phyloP scores from a whole-genome alignment of 2,329 filamentous ascomycete species.

The Periglandula ipomoeae region DNA sequence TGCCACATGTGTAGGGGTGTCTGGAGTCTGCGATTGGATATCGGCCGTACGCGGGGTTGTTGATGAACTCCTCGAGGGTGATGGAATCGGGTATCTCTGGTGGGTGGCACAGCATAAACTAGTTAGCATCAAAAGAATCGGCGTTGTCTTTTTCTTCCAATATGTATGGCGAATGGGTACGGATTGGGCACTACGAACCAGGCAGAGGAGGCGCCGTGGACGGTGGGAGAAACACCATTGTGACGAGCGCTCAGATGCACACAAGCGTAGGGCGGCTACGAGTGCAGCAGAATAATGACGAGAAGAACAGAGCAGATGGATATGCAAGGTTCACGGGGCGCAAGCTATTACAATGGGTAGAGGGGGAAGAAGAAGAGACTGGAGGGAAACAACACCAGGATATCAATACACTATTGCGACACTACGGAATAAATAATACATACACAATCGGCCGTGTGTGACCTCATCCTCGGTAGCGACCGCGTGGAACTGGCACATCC shows the following conservation, averaged over 20 bases:
- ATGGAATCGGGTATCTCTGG: conserved; percentile 62
- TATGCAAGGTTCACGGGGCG: too few relatives aligned
- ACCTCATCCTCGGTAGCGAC: too few relatives aligned
- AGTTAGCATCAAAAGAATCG: too few relatives aligned
- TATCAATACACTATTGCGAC: too few relatives aligned
- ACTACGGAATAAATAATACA: too few relatives aligned
- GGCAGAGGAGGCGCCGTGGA: conserved; percentile 52
- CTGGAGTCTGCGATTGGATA: conserved; percentile 51
- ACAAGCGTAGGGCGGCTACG: too few relatives aligned
- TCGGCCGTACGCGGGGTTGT: conserved; percentile 61
- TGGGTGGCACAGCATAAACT: too few relatives aligned
- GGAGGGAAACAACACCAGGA: not conserved
- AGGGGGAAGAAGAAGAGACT: not conserved
- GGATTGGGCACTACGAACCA: conserved; percentile 26
- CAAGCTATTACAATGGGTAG: too few relatives aligned
- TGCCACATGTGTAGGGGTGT: conserved; percentile 67
- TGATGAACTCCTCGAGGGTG: conserved; percentile 68
- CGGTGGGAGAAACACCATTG: conserved; percentile 51
- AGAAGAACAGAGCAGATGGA: not conserved
- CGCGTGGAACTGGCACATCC: not conserved
- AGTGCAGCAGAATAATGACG: too few relatives aligned
- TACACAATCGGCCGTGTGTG: too few relatives aligned
- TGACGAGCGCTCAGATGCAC: not conserved
- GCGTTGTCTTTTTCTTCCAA: not conserved
- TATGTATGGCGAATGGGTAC: not conserved